Conservation (phyloP, 2,329 filamentous ascomycete genomes). For the Pseudogymnoascus sp. region DNA sequence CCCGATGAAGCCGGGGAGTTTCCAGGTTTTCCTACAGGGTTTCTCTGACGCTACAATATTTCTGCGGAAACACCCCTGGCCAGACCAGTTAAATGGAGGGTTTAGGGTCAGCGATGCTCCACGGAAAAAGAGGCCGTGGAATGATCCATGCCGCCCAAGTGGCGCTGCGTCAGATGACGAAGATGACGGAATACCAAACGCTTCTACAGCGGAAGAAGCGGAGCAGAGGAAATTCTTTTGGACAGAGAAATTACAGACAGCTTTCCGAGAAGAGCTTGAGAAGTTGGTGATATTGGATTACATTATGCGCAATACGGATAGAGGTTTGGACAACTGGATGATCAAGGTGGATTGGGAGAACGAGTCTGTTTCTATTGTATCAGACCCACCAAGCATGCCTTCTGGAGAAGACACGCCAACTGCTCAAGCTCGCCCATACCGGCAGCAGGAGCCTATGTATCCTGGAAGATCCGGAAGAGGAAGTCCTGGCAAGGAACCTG, state of each 20-base stretch:
- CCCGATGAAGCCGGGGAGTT: conserved; percentile 87
- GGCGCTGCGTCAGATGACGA: conserved; percentile 51
- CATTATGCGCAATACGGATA: conserved; percentile 97
- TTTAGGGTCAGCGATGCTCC: conserved; percentile 63
- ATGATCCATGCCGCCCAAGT: conserved; percentile 69
- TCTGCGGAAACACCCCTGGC: conserved; percentile 91
- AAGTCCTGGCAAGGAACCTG: conserved; percentile 17
- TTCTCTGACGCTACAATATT: conserved; percentile 98
- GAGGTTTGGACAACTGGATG: conserved; percentile 99
- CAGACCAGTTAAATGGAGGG: conserved; percentile 64
- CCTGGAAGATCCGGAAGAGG: conserved; percentile 16
- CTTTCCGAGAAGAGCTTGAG: conserved; percentile 90
- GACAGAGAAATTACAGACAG: conserved; percentile 83
- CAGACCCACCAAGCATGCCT: conserved; percentile 64
- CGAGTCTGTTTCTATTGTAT: conserved; percentile 76
- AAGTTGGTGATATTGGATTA: conserved; percentile 97
- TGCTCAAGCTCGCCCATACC: conserved; percentile 59
- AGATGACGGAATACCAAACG: conserved; percentile 43
- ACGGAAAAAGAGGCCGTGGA: conserved; percentile 68
- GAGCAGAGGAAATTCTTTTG: conserved; percentile 57
- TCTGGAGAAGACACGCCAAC: conserved; percentile 24
- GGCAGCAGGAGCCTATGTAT: conserved; percentile 77
- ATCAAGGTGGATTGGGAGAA: conserved; percentile 86
- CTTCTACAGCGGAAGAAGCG: conserved; percentile 23
- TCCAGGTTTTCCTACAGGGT: conserved; percentile 94